Evolutionary conservation across 768 basidiomycete species (phyloP), one percentile per base, ranked within the genome.

Genomic region (Cystoderma amianthinum): DNA sequence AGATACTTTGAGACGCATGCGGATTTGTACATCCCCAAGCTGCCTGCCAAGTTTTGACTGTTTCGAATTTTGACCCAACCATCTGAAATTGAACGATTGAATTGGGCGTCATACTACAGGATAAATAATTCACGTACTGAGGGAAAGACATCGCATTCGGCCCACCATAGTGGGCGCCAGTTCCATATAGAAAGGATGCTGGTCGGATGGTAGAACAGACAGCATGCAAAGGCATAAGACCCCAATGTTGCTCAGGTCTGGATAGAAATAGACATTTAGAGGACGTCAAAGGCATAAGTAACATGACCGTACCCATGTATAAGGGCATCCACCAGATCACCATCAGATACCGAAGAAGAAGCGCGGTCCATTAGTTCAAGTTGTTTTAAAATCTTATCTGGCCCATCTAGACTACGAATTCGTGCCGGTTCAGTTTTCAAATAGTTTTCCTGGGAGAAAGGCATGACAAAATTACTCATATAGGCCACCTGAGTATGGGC

Each of bases 51-150:
- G 73, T 53, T 95, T 96, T 48, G 54, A 71, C 59, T 88, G 85
- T 55, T 94, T 95, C 43, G 96, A 98, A 61, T 98, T 98, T 56
- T 98, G 92, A 6, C 95, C 95, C 10, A 99, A 80, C 91, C 92
- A 99, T 54, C 94, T 97, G 51, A 2, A 32, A 18, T 13, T 33
- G 20, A 12, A 16, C 24, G n/a, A 11, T 22, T 39, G 16, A 41
- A 12, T 16, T 9, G 41, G 41, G 11, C 41, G 34, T 33, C 22
- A n/a, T 36, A 42, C 30, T 28, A 18, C 28, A 44, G 12, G 39
- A 48, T 33, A 19, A n/a, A 16, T 35, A 32, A 19, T 28, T 24
- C 2, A 71, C 85, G 41, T 60, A 95, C 93, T 81, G 78, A 28
- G 93, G 93, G 71, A 96, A 96, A 0, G 76, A 53, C 64, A 88